phyloP scores from a whole-genome alignment of 1,139 yeast species.

The Suhomyces yuchorum region DNA sequence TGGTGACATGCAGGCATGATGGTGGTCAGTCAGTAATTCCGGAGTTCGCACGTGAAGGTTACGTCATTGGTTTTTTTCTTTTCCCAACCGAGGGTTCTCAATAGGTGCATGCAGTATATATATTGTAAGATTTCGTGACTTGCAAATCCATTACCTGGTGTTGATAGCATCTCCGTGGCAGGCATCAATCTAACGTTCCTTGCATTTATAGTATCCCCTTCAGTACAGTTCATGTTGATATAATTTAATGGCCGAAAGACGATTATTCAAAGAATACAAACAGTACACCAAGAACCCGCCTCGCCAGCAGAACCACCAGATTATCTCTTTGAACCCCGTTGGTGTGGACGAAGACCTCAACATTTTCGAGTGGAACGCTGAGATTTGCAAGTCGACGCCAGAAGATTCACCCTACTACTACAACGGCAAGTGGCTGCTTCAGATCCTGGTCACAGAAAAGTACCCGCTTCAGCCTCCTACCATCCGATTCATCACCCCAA shows the following conservation, averaged over 20 bases:
- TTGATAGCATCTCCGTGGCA: background rate
- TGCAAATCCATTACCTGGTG: background rate
- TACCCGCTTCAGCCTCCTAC: constrained; percentile 77
- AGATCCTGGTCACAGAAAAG: constrained; percentile 49
- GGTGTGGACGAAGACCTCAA: constrained; percentile 34
- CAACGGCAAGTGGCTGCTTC: constrained; percentile 60
- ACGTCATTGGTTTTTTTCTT: constrained; percentile 7
- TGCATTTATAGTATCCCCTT: background rate
- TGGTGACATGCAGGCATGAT: background rate
- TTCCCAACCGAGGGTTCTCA: constrained; percentile 7
- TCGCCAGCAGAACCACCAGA: constrained; percentile 34
- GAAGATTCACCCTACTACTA: constrained; percentile 47
- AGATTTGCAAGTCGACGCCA: constrained; percentile 54
- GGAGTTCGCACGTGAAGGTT: constrained; percentile 4
- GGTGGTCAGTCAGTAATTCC: background rate
- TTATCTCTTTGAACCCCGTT: constrained; percentile 46
- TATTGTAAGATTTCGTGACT: background rate
- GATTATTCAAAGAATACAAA: constrained; percentile 27
- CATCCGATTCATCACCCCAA: constrained; percentile 61
- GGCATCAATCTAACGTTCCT: background rate
- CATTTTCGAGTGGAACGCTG: constrained; percentile 61
- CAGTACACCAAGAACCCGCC: constrained; percentile 25
- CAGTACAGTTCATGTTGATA: background rate
- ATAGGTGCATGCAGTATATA: constrained; percentile 1
- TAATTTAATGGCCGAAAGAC: constrained; percentile 25